Evolutionary conservation across 2,329 filamentous ascomycete species (phyloP).

Genomic region (Aspergillus novofumigatus): DNA sequence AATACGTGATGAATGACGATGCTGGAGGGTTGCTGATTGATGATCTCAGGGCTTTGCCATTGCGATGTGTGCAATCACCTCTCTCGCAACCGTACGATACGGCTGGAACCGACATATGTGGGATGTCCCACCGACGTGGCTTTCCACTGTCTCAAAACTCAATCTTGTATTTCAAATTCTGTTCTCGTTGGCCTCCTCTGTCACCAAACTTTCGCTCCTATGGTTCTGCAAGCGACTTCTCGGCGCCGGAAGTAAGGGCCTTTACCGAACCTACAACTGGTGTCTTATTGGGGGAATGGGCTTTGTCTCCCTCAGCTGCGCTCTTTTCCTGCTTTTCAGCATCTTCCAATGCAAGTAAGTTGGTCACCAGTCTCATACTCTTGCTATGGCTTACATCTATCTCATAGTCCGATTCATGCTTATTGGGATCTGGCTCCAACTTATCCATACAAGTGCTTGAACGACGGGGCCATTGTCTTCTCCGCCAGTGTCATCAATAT

Average conservation of each 20-base stretch:
- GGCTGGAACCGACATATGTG: slow-evolving; percentile 41
- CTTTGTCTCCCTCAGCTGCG: slow-evolving; percentile 26
- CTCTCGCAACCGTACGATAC: slow-evolving; percentile 30
- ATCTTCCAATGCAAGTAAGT: slow-evolving; percentile 42
- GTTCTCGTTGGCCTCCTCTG: slow-evolving; percentile 31
- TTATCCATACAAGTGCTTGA: slow-evolving; percentile 26
- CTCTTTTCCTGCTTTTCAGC: slow-evolving; percentile 30
- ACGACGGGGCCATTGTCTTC: slow-evolving; percentile 28
- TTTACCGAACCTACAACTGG: slow-evolving; percentile 23
- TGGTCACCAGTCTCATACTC: background rate
- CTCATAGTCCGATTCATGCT: slow-evolving; percentile 28
- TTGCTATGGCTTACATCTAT: background rate
- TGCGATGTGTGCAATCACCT: slow-evolving; percentile 31
- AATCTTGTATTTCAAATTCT: slow-evolving; percentile 35
- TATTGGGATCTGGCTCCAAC: slow-evolving; percentile 28
- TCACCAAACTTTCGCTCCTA: slow-evolving; percentile 37
- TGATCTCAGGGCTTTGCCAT: slow-evolving; percentile 28
- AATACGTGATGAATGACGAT: background rate
- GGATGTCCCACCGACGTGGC: slow-evolving; percentile 32
- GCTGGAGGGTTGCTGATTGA: slow-evolving; percentile 1
- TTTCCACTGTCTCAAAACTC: slow-evolving; percentile 31
- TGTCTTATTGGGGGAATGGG: slow-evolving; percentile 12
- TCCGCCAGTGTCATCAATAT: slow-evolving; percentile 36
- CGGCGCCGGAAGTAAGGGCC: slow-evolving; percentile 25
- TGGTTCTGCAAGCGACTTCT: slow-evolving; percentile 35